These are phyloP conservation scores for Berkeleyomyces basicola DNA, from an alignment of 2,329 filamentous ascomycete species.

Conservation along the genomic window DNA sequence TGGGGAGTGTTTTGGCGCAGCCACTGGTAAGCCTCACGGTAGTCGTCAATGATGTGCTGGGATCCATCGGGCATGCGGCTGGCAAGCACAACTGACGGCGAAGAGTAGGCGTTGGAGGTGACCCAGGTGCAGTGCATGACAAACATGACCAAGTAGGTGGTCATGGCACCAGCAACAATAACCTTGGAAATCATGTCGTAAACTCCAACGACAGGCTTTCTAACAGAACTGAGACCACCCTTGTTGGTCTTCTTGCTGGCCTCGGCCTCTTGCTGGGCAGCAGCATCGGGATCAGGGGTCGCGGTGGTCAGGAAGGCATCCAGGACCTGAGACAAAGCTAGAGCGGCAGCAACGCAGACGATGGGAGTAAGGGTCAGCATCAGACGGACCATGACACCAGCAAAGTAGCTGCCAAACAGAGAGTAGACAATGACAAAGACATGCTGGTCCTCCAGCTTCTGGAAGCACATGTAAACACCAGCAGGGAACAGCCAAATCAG, in stretches of 20 bases:
- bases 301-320: slow-evolving; percentile 64
- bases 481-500: slow-evolving; percentile 98
- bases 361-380: slow-evolving; percentile 96
- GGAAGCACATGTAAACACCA: slow-evolving; percentile 96
- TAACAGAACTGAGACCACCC: slow-evolving; percentile 48
- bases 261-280: slow-evolving; percentile 33
- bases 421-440: slow-evolving; percentile 96
- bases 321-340: slow-evolving; percentile 73
- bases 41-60: slow-evolving; percentile 98
- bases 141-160: slow-evolving; percentile 75
- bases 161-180: slow-evolving; percentile 54
- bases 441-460: slow-evolving; percentile 82
- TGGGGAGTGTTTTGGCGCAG: slow-evolving; percentile 89
- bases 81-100: slow-evolving; percentile 88
- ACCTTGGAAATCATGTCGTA: slow-evolving; percentile 67
- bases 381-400: slow-evolving; percentile 96
- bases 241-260: slow-evolving; percentile 39
- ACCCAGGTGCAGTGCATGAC: slow-evolving; percentile 99
- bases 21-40: slow-evolving; percentile 99
- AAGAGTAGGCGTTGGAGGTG: slow-evolving; percentile 96
- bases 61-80: slow-evolving; percentile 84
- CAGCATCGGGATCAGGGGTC: slow-evolving; percentile 35
- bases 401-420: slow-evolving; percentile 94
- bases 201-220: slow-evolving; percentile 63
- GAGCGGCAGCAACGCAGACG: slow-evolving; percentile 83